Evolutionary conservation across 2,329 filamentous ascomycete genomes (phyloP).

Genomic region (Claviceps fusiformis): DNA sequence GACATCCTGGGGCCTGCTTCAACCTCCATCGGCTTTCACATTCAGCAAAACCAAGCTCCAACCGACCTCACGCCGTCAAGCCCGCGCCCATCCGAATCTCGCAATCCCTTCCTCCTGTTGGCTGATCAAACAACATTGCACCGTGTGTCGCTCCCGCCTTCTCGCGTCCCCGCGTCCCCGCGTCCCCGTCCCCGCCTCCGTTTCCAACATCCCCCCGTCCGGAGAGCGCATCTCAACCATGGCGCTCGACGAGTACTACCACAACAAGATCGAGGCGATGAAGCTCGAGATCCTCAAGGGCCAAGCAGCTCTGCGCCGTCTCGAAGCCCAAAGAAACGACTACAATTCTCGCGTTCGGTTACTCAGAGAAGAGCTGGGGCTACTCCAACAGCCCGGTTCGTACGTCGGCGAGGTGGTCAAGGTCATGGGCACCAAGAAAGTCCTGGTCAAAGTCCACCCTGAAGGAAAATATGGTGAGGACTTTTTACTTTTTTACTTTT

Average conservation of each 20-base stretch:
- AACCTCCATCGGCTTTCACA: constrained; percentile 3
- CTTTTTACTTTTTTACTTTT: too few relatives aligned
- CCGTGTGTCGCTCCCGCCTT: too few relatives aligned
- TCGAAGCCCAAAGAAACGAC: constrained; percentile 97
- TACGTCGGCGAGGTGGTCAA: constrained; percentile 99
- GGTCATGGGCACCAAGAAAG: constrained; percentile 99
- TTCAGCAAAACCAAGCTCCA: neutral
- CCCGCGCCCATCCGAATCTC: neutral
- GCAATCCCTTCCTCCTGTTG: neutral
- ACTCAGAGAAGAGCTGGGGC: constrained; percentile 84
- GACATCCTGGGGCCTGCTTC: constrained; percentile 13
- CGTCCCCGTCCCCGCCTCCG: too few relatives aligned
- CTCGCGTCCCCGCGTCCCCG: too few relatives aligned
- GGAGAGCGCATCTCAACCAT: constrained; percentile 37
- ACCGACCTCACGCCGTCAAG: neutral
- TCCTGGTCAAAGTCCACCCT: constrained; percentile 95
- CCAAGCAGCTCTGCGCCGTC: constrained; percentile 82
- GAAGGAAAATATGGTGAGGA: constrained; percentile 95
- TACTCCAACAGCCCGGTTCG: constrained; percentile 92
- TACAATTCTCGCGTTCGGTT: constrained; percentile 97
- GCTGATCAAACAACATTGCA: too few relatives aligned
- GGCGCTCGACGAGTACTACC: constrained; percentile 98
- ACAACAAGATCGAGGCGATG: constrained; percentile 99
- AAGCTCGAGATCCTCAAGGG: constrained; percentile 99
- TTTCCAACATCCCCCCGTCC: neutral